Percentiles rank a stretch among this genome's conserved stretches.
phyloP scores from a whole-genome alignment of 2,329 filamentous ascomycete species.

The Colletotrichum sojae region DNA sequence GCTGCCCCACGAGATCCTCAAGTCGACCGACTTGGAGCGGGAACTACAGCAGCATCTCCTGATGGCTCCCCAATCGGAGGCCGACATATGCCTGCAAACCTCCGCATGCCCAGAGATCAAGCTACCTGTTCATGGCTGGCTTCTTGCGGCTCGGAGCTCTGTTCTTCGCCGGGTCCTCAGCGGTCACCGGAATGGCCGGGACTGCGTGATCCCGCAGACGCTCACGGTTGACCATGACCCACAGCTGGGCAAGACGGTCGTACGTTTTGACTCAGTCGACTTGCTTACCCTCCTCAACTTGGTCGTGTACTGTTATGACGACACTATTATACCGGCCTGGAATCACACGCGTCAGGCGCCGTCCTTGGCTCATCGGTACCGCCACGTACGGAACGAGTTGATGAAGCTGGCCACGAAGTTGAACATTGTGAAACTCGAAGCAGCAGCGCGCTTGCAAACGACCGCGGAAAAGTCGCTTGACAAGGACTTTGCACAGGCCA shows the following conservation, averaged over 20 bases:
- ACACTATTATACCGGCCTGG: slow-evolving; percentile 88
- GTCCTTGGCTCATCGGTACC: slow-evolving; percentile 78
- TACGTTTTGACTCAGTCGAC: slow-evolving; percentile 80
- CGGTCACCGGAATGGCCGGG: slow-evolving; percentile 68
- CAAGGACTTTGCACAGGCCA: slow-evolving; percentile 78
- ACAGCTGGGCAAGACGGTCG: slow-evolving; percentile 59
- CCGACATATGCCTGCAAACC: slow-evolving; percentile 63
- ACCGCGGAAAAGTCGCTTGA: slow-evolving; percentile 75
- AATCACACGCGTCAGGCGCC: slow-evolving; percentile 79
- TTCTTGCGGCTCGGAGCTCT: slow-evolving; percentile 81
- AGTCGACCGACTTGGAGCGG: slow-evolving; percentile 75
- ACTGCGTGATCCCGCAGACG: slow-evolving; percentile 71
- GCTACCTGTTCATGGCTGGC: slow-evolving; percentile 87
- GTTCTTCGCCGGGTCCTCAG: slow-evolving; percentile 75
- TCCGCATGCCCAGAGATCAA: slow-evolving; percentile 76
- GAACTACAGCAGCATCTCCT: slow-evolving; percentile 69
- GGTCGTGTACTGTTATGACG: slow-evolving; percentile 84
- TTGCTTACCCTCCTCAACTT: slow-evolving; percentile 85
- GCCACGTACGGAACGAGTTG: slow-evolving; percentile 85
- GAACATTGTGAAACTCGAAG: slow-evolving; percentile 79
- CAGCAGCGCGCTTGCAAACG: slow-evolving; percentile 82
- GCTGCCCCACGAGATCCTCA: slow-evolving; percentile 68
- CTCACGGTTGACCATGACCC: slow-evolving; percentile 68
- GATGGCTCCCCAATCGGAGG: slow-evolving; percentile 55
- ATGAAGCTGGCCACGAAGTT: slow-evolving; percentile 86